A percentile compares a stretch with the other conserved stretches of the same genome.
Conservation (phyloP, 306 rosid genomes). For the Citrullus colocynthis region DNA sequence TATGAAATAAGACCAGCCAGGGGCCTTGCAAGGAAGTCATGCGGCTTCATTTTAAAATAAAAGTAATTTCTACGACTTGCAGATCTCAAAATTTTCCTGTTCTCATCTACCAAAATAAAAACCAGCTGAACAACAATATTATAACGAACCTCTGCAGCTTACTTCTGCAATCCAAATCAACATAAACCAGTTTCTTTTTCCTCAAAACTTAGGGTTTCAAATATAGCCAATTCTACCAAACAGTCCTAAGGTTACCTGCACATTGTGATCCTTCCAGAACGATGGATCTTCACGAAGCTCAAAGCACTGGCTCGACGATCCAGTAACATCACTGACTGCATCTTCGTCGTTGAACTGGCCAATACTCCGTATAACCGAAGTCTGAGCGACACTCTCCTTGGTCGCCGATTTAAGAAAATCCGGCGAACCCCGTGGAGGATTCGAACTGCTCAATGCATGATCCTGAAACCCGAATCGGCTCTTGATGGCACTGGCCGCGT, state of each 20-base stretch:
- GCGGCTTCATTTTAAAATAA: neutral
- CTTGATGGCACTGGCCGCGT: constrained; percentile 76
- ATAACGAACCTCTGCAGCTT: neutral
- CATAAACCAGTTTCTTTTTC: neutral
- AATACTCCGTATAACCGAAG: constrained; percentile 42
- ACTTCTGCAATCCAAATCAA: neutral
- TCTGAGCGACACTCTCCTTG: constrained; percentile 25
- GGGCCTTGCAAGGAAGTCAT: neutral
- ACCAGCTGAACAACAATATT: neutral
- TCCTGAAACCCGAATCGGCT: constrained; percentile 75
- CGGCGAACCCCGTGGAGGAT: constrained; percentile 48
- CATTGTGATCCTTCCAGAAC: constrained; percentile 95
- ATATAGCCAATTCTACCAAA: neutral
- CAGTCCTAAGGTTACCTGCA: constrained; percentile 43
- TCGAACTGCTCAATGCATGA: constrained; percentile 34
- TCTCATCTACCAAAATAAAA: neutral
- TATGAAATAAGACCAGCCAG: neutral
- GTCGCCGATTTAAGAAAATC: constrained; percentile 45
- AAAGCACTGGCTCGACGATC: constrained; percentile 43
- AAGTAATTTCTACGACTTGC: neutral
- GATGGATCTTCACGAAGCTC: constrained; percentile 79
- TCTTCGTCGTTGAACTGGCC: constrained; percentile 34
- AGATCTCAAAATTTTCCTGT: neutral
- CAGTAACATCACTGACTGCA: constrained; percentile 19
- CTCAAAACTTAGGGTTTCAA: neutral